Conservation (phyloP, 208 protist genomes). For the Trypanosoma conorhini region DNA sequence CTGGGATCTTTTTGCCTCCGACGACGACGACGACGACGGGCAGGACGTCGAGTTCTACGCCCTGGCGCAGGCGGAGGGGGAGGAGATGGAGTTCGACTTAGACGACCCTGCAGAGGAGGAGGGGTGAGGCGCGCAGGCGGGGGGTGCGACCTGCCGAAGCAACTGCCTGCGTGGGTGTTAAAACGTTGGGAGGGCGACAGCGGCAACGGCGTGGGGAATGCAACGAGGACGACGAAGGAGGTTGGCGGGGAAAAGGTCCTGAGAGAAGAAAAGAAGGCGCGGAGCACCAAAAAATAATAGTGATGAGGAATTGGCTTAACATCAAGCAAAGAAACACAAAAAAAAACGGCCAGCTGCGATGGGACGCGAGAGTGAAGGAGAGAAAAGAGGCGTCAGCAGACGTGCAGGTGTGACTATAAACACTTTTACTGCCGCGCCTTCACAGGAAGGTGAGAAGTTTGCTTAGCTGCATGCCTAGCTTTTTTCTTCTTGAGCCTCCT, state of each 20-base stretch:
- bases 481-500: neutral
- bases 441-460: neutral
- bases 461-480: neutral
- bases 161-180: neutral
- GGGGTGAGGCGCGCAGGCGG: neutral
- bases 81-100: constrained; percentile 76
- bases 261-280: neutral
- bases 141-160: neutral
- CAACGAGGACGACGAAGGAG: neutral
- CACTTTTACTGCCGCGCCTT: neutral
- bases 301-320: too few relatives aligned
- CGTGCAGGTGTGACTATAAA: neutral
- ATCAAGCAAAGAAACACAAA: too few relatives aligned
- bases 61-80: constrained; percentile 38
- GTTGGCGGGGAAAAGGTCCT: neutral
- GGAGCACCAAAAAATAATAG: too few relatives aligned
- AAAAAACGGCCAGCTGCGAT: too few relatives aligned
- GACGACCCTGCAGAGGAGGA: constrained; percentile 40
- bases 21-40: constrained; percentile 61
- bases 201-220: neutral
- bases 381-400: neutral
- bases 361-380: too few relatives aligned
- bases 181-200: neutral
- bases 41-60: constrained; percentile 76
- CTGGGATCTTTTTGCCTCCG: constrained; percentile 76